phyloP scores from a whole-genome alignment of 2,329 filamentous ascomycete species.

The Scytalidium lignicola region DNA sequence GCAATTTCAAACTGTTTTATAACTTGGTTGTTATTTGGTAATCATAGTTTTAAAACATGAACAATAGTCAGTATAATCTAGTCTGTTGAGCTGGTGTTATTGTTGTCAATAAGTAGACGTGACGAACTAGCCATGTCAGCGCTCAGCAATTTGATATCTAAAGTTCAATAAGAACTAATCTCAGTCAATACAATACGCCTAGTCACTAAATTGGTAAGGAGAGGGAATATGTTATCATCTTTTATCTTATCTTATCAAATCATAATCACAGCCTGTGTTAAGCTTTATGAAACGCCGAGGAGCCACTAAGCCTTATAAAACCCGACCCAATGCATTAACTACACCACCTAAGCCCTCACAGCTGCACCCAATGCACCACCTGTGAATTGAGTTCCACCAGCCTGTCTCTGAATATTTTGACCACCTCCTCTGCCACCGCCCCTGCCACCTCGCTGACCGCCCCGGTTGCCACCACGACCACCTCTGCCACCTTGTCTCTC shows the following conservation, averaged over 20 bases:
- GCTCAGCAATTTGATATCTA: no score
- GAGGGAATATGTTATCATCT: background rate
- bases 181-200: background rate
- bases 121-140: no score
- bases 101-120: no score
- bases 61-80: no score
- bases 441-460: conserved; percentile 57
- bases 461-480: conserved; percentile 60
- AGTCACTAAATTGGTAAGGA: background rate
- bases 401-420: conserved; percentile 58
- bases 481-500: conserved; percentile 83
- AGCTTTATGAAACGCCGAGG: conserved; percentile 28
- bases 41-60: no score
- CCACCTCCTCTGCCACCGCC: conserved; percentile 56
- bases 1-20: no score
- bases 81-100: no score
- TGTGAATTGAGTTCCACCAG: conserved; percentile 74
- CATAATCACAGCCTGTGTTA: conserved; percentile 21
- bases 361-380: conserved; percentile 71
- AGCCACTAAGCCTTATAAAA: conserved; percentile 21
- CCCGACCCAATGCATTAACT: conserved; percentile 28
- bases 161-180: background rate
- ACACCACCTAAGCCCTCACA: conserved; percentile 48
- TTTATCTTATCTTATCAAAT: background rate
- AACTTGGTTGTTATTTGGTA: no score